Percentiles rank a stretch among this genome's conserved stretches.
phyloP scores from a whole-genome alignment of 192 early-diverging fungal species.

The Thoreauomyces humboldtii region DNA sequence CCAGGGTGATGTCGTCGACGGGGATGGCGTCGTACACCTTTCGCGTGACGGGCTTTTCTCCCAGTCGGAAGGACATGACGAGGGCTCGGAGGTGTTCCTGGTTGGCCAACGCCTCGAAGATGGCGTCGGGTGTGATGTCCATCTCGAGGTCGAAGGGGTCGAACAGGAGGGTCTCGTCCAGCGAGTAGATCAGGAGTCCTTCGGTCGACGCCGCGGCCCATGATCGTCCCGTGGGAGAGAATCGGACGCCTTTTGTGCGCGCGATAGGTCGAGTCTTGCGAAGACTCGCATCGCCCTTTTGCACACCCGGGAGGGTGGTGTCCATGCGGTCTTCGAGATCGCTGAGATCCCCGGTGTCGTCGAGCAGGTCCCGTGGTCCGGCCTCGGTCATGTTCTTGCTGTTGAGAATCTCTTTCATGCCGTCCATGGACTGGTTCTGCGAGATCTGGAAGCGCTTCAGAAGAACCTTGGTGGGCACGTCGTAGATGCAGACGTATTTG shows the following conservation, averaged over 20 bases:
- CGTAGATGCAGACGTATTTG: conserved; percentile 96
- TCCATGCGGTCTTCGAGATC: conserved; percentile 85
- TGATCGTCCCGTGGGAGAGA: conserved; percentile 90
- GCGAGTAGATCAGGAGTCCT: conserved; percentile 90
- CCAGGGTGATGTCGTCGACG: conserved; percentile 60
- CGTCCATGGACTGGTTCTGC: conserved; percentile 89
- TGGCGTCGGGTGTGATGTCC: conserved; percentile 88
- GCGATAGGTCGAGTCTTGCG: conserved; percentile 76
- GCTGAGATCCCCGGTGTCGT: conserved; percentile 74
- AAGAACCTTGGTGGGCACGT: conserved; percentile 67
- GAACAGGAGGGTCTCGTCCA: conserved; percentile 90
- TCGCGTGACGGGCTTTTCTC: conserved; percentile 75
- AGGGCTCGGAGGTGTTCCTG: conserved; percentile 84
- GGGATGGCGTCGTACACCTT: conserved; percentile 80
- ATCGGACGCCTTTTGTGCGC: conserved; percentile 80
- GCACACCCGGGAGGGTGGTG: conserved; percentile 82
- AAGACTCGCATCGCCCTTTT: conserved; percentile 77
- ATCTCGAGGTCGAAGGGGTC: conserved; percentile 99
- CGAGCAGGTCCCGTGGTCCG: conserved; percentile 80
- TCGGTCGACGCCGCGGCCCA: conserved; percentile 97
- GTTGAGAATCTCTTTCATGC: conserved; percentile 86
- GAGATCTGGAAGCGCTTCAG: conserved; percentile 91
- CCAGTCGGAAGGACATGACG: conserved; percentile 91
- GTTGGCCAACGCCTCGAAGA: conserved; percentile 65
- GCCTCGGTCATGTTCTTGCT: conserved; percentile 92